These are phyloP conservation scores for Dryadomyces quercivorus DNA, from an alignment of 2,329 filamentous ascomycete genomes.

Conservation along the genomic window DNA sequence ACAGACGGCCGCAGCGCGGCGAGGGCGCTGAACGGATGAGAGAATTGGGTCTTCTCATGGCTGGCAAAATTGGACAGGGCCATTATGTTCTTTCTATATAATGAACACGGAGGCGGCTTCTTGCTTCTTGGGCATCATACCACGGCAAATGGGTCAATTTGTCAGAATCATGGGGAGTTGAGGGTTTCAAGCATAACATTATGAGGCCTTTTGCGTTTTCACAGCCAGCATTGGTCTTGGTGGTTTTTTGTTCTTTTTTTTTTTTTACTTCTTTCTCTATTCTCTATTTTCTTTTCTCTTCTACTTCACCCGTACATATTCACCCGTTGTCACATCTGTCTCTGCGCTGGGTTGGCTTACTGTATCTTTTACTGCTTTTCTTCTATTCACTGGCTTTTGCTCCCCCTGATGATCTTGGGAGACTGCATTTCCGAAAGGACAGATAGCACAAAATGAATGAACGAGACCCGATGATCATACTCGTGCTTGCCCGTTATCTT, in stretches of 20 bases:
- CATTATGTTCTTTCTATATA: conserved; percentile 69
- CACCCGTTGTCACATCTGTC: neutral
- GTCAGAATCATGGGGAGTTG: conserved; percentile 6
- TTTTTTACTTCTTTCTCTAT: neutral
- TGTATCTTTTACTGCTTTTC: neutral
- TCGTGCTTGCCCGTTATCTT: too few species aligned
- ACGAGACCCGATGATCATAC: too few species aligned
- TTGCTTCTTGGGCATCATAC: conserved; percentile 8
- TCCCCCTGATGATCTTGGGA: too few species aligned
- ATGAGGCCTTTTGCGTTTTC: neutral
- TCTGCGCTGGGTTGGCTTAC: neutral
- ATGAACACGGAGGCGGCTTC: conserved; percentile 11
- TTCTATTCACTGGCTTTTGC: neutral
- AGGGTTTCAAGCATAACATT: neutral
- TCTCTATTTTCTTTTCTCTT: neutral
- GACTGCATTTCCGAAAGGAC: too few species aligned
- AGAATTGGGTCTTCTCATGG: conserved; percentile 79
- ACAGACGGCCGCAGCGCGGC: conserved; percentile 62
- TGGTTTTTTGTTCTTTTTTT: neutral
- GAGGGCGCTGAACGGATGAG: conserved; percentile 89
- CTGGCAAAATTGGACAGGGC: conserved; percentile 61
- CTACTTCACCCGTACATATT: neutral
- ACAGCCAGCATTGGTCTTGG: neutral
- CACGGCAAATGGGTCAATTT: conserved; percentile 6
- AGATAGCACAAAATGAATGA: neutral